Percentiles rank a stretch among this genome's conserved stretches.
Evolutionary conservation across 257 asterid genomes (phyloP).

Genomic region (Buddleja alternifolia): DNA sequence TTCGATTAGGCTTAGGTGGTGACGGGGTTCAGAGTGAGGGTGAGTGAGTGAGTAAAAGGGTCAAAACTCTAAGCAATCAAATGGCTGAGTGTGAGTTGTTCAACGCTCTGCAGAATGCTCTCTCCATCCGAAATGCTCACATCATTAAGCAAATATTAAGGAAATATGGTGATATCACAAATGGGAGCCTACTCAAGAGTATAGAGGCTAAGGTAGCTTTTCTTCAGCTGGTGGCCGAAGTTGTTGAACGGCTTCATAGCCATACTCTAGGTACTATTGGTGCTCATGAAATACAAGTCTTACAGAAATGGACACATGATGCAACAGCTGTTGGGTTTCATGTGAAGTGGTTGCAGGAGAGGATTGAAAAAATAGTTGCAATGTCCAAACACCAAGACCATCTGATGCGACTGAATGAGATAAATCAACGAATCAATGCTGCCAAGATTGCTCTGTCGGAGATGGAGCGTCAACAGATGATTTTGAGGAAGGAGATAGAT

Average conservation of each 20-base stretch:
- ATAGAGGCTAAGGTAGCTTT: constrained; percentile 29
- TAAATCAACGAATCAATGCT: constrained; percentile 29
- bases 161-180: constrained; percentile 39
- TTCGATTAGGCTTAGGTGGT: constrained; percentile 17
- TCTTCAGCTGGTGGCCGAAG: constrained; percentile 38
- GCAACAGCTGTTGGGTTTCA: constrained; percentile 39
- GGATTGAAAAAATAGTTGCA: constrained; percentile 26
- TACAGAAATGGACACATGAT: constrained; percentile 37
- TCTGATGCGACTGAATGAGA: constrained; percentile 16
- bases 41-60: neutral
- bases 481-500: constrained; percentile 34
- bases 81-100: no score
- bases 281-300: constrained; percentile 25
- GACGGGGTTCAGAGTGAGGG: constrained; percentile 12
- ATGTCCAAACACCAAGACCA: constrained; percentile 22
- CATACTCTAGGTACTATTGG: constrained; percentile 22
- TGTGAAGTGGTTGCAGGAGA: constrained; percentile 44
- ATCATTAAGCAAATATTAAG: constrained; percentile 28
- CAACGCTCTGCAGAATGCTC: constrained; percentile 16
- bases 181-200: constrained; percentile 37
- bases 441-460: constrained; percentile 33
- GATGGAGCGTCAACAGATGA: constrained; percentile 35
- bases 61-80: no score
- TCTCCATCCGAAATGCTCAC: constrained; percentile 4
- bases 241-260: constrained; percentile 27